phyloP scores from a whole-genome alignment of 176 grass and related monocot genomes.

The Echinochloa phyllopogon region DNA sequence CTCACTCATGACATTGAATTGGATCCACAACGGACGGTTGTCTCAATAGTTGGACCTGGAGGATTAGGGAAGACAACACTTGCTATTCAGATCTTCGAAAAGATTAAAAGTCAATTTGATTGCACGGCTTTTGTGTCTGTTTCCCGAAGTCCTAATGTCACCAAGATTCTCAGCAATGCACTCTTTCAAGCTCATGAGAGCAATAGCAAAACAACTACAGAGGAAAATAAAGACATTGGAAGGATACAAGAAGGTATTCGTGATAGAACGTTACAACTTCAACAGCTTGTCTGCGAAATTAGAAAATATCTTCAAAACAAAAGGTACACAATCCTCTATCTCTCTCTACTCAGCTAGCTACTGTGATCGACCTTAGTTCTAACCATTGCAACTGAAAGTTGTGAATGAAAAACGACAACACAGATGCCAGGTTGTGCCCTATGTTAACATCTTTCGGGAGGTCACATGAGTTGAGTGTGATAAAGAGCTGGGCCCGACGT shows the following conservation, averaged over 20 bases:
- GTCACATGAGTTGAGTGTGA: too few relatives aligned
- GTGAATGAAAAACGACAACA: too few relatives aligned
- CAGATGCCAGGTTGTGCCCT: too few relatives aligned
- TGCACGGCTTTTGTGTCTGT: constrained; percentile 20
- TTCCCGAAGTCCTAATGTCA: background rate
- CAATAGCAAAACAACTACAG: background rate
- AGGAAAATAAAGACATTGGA: background rate
- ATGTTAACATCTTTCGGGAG: too few relatives aligned
- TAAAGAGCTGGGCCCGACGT: too few relatives aligned
- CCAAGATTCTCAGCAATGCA: background rate
- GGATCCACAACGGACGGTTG: background rate
- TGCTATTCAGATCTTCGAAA: constrained; percentile 15
- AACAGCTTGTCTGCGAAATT: background rate
- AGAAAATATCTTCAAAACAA: background rate
- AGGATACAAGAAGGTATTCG: background rate
- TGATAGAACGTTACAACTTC: background rate
- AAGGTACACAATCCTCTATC: too few relatives aligned
- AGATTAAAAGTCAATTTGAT: background rate
- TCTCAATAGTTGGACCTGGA: constrained; percentile 30
- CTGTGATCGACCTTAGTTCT: too few relatives aligned
- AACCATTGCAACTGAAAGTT: too few relatives aligned
- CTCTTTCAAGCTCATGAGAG: background rate
- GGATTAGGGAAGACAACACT: constrained; percentile 42
- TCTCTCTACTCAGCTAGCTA: too few relatives aligned
- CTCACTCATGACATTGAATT: background rate